Percentiles rank a stretch among this genome's conserved stretches.
phyloP scores from a whole-genome alignment of 192 early-diverging fungal genomes.

The Glomus cerebriforme region DNA sequence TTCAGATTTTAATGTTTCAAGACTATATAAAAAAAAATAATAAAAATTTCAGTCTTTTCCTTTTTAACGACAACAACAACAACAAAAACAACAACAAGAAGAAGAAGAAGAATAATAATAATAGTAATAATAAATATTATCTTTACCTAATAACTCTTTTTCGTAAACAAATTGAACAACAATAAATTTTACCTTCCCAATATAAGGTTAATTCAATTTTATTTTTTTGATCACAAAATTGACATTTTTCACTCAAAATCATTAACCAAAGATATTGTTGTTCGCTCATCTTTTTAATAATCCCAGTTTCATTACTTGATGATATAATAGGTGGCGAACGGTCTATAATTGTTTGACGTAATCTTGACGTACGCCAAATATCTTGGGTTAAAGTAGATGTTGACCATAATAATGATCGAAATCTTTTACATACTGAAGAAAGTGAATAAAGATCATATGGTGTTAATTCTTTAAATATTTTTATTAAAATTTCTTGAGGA shows the following conservation, averaged over 20 bases:
- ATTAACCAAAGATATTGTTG: slow-evolving; percentile 4
- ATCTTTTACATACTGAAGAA: background rate
- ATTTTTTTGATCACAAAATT: slow-evolving; percentile 14
- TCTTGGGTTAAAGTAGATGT: background rate
- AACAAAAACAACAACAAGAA: too few species aligned
- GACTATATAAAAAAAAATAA: background rate
- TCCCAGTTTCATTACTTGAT: too few species aligned
- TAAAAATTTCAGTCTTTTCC: too few species aligned
- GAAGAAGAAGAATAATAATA: background rate
- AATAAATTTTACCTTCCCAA: slow-evolving; percentile 14
- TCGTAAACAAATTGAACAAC: background rate
- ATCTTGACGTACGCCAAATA: slow-evolving; percentile 16
- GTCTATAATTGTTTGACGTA: background rate
- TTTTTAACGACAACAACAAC: too few species aligned
- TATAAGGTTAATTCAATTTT: background rate
- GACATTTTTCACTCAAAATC: background rate
- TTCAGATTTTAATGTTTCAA: background rate
- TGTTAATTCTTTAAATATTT: background rate
- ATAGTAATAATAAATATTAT: too few species aligned
- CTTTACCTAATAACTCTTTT: slow-evolving; percentile 15
- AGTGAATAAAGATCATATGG: slow-evolving; percentile 16
- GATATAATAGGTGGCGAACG: background rate
- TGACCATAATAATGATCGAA: background rate
- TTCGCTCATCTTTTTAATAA: slow-evolving; percentile 1
- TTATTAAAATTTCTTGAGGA: slow-evolving; percentile 13